phyloP scores from a whole-genome alignment of 2,329 filamentous ascomycete species.

The Fusarium brachygibbosum region DNA sequence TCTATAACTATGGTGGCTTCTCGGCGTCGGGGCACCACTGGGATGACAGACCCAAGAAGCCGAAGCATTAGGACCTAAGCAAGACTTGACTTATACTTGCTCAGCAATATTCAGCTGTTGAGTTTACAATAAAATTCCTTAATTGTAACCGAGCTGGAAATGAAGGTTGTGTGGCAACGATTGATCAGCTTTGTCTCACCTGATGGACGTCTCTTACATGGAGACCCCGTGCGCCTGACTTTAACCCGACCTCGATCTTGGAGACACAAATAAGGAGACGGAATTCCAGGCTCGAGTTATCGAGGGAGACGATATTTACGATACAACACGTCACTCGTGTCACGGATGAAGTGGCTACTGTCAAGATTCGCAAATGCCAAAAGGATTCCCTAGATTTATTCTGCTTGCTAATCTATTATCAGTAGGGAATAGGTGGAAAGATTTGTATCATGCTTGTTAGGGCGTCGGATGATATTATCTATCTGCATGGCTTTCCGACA shows the following conservation, averaged over 20 bases:
- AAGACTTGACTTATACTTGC: slow-evolving; percentile 4
- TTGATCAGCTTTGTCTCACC: slow-evolving; percentile 68
- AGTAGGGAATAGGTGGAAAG: background rate
- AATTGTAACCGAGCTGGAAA: slow-evolving; percentile 13
- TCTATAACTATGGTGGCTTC: no score
- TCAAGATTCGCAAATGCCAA: no score
- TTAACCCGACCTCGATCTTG: slow-evolving; percentile 61
- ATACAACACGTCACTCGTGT: slow-evolving; percentile 62
- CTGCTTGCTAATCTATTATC: background rate
- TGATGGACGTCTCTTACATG: slow-evolving; percentile 64
- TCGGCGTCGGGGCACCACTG: slow-evolving; percentile 9
- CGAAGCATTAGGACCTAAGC: no score
- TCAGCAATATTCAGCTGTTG: fast-evolving
- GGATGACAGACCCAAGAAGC: background rate
- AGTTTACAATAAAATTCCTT: background rate
- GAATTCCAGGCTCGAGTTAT: slow-evolving; percentile 66
- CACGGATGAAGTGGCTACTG: slow-evolving; percentile 66
- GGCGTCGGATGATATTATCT: fast-evolving
- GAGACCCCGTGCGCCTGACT: slow-evolving; percentile 64
- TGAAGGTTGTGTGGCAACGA: slow-evolving; percentile 61
- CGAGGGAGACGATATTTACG: slow-evolving; percentile 63
- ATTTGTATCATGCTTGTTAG: background rate
- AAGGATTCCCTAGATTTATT: no score
- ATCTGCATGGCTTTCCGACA: background rate
- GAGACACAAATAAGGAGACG: slow-evolving; percentile 61